Conservation (phyloP, 2,329 filamentous ascomycete genomes). For the Ophiostoma novo-ulmi region DNA sequence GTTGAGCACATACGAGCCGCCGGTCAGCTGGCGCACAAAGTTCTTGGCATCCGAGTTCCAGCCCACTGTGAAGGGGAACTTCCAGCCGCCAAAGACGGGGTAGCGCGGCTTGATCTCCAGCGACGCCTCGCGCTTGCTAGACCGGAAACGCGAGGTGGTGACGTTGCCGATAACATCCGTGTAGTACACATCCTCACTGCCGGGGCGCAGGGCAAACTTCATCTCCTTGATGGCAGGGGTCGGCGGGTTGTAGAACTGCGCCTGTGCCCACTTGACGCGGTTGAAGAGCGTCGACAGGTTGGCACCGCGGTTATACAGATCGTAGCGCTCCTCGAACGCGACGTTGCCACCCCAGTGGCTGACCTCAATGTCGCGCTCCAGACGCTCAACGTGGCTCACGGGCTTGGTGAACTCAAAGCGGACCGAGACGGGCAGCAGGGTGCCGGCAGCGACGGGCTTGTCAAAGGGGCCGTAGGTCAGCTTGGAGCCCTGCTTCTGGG, state of each 20-base stretch:
- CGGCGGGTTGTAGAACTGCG: slow-evolving; percentile 69
- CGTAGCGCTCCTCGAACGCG: slow-evolving; percentile 90
- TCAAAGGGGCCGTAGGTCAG: slow-evolving; percentile 84
- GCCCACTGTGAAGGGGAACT: slow-evolving; percentile 92
- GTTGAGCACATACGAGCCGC: slow-evolving; percentile 75
- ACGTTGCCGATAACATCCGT: slow-evolving; percentile 96
- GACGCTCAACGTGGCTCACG: slow-evolving; percentile 67
- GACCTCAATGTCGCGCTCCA: slow-evolving; percentile 90
- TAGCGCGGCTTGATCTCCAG: slow-evolving; percentile 91
- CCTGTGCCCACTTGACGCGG: slow-evolving; percentile 68
- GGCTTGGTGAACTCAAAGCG: slow-evolving; percentile 96
- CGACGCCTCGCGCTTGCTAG: slow-evolving; percentile 68
- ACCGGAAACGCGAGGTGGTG: slow-evolving; percentile 83
- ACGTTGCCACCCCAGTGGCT: slow-evolving; percentile 98
- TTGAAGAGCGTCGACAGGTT: slow-evolving; percentile 68
- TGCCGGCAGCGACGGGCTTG: slow-evolving; percentile 69
- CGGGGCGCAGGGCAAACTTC: slow-evolving; percentile 70
- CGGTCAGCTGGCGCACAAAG: slow-evolving; percentile 61
- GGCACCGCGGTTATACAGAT: slow-evolving; percentile 79
- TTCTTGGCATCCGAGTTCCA: slow-evolving; percentile 84
- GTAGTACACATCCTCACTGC: slow-evolving; percentile 86
- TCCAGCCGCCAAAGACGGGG: slow-evolving; percentile 96
- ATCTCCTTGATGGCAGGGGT: slow-evolving; percentile 77
- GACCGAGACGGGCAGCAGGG: slow-evolving; percentile 65
- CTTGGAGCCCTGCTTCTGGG: slow-evolving; percentile 76